Base-by-base conservation (phyloP, 805 yeast species). In the Yarrowia bubula region DNA sequence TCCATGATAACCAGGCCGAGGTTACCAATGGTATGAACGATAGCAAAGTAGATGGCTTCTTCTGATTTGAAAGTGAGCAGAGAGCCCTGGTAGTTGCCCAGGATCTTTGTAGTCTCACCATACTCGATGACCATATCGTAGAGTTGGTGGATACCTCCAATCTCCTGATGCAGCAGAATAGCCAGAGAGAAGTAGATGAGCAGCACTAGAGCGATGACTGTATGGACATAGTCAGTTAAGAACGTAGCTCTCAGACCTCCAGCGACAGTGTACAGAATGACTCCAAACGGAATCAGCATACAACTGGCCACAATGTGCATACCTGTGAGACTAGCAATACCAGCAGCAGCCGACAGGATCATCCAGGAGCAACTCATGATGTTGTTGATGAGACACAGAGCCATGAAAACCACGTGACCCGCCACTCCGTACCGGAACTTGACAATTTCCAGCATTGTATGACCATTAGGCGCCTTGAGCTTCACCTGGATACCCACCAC, bases 401-500 rank as follows among this genome's bases (percentile, higher is more conserved):
- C 43, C 47, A 65, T 53, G 41, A 67, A 70, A 7, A 62, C 66
- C 11, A 62, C 35, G 73, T 89, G 96, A 4, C 89, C 85, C 17
- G 75, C 70, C 17, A 61, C 55, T 37, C 96, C 96, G 71, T 88
- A 89, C 69, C 96, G 80, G 0, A 84, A 84, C 70, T 82, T 84
- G 69, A 89, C 80, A 67, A 89, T 85, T 76, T 89, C 96, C 71
- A 88, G 78, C 73, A 86, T 89, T 2, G 96, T 88, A 76, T 89
- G 96, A 2, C 91, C 90, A 65, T 84, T 84, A 11, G 96, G 96
- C 17, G 93, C 93, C 66, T 83, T 81, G 73, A 86, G 87, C 74
- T 89, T 90, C 33, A 88, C 88, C 72, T 87, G 87, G 67, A 89
- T 88, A 18, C 92, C 95, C 65, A 88, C 75, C 65, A 87, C 84